Conservation (phyloP, 805 yeast genomes). For the Ogataea chonburiensis region DNA sequence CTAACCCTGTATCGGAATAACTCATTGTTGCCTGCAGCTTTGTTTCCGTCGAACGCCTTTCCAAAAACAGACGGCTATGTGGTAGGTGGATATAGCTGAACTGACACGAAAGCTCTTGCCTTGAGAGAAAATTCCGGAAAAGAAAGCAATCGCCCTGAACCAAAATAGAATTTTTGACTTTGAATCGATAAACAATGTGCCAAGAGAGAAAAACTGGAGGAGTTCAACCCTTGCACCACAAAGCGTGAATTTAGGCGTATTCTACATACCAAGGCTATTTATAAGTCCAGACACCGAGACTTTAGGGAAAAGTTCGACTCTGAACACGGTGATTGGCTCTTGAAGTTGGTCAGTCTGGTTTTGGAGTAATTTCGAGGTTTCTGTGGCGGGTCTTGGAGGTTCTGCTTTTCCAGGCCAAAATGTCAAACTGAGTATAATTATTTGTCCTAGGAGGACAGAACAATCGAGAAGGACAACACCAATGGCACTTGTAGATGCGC, state of each 20-base stretch:
- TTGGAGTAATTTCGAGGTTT: background rate
- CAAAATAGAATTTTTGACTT: conserved; percentile 2
- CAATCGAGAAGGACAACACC: conserved; percentile 24
- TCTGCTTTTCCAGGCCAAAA: conserved; percentile 11
- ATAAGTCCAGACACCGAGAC: conserved; percentile 6
- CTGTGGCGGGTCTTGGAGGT: background rate
- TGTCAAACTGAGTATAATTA: conserved; percentile 17
- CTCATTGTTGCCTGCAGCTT: conserved; percentile 4
- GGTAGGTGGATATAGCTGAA: too few species aligned
- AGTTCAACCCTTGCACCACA: conserved; percentile 7
- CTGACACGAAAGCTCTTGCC: too few species aligned
- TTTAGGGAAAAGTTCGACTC: conserved; percentile 21
- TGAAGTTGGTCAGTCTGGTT: conserved; percentile 18
- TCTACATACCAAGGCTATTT: conserved; percentile 4
- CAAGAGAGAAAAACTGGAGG: background rate
- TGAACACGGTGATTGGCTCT: conserved; percentile 15
- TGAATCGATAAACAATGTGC: conserved; percentile 2
- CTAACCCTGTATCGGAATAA: conserved; percentile 5
- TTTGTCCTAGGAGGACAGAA: conserved; percentile 21
- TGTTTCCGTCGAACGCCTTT: background rate
- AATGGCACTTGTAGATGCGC: conserved; percentile 7
- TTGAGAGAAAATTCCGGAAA: conserved; percentile 1
- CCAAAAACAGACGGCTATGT: too few species aligned
- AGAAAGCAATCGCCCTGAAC: background rate
- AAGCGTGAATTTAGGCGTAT: background rate